Percentiles rank a stretch among this genome's conserved stretches.
Conservation (phyloP, 257 asterid genomes). For the Gentiana dahurica region DNA sequence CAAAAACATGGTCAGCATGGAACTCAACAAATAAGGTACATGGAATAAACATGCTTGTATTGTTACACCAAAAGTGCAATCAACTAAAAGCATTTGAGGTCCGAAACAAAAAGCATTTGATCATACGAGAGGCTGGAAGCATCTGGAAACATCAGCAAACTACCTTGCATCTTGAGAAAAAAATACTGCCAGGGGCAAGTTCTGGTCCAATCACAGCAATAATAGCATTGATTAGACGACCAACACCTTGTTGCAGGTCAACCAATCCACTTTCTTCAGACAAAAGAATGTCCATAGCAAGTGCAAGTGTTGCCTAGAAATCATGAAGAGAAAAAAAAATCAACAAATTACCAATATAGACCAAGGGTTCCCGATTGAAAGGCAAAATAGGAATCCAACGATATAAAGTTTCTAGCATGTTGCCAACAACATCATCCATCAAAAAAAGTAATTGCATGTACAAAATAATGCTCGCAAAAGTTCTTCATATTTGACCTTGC, state of each 20-base stretch:
- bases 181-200: slow-evolving; percentile 93
- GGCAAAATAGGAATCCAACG: no score
- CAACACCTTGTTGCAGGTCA: slow-evolving; percentile 93
- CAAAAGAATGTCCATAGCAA: slow-evolving; percentile 82
- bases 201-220: slow-evolving; percentile 99
- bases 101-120: slow-evolving; percentile 1
- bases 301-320: slow-evolving; percentile 84
- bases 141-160: slow-evolving; percentile 15
- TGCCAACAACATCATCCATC: no score
- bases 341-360: no score
- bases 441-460: no score
- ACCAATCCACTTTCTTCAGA: slow-evolving; percentile 90
- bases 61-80: background rate
- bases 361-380: no score
- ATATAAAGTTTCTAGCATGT: no score
- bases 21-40: slow-evolving; percentile 6
- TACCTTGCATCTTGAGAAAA: slow-evolving; percentile 99
- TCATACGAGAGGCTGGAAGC: slow-evolving; percentile 11
- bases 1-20: slow-evolving; percentile 25
- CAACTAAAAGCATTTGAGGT: no score
- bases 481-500: no score
- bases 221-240: slow-evolving; percentile 90
- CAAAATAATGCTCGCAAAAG: no score
- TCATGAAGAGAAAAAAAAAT: background rate
- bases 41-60: background rate